These are phyloP conservation scores for Paramecium biaurelia DNA, from an alignment of 73 alveolate species.

Conservation along the genomic window DNA sequence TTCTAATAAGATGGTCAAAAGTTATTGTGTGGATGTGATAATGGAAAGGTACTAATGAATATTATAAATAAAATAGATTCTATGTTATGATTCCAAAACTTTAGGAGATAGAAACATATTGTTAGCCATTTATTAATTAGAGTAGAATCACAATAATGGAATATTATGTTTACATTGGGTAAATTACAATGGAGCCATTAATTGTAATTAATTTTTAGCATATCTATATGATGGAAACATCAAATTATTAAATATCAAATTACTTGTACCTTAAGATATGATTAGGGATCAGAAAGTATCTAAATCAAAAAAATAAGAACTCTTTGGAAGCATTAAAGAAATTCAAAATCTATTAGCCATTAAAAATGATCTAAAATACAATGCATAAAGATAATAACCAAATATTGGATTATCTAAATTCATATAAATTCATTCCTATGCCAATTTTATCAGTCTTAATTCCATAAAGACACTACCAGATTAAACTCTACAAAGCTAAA, in stretches of 20 bases:
- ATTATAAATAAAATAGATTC: not conserved
- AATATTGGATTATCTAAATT: constrained; percentile 3
- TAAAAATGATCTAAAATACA: constrained; percentile 30
- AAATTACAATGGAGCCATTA: constrained; percentile 11
- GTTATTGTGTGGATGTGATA: not conserved
- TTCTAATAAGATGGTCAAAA: constrained; percentile 34
- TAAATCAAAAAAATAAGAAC: constrained; percentile 6
- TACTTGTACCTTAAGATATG: constrained; percentile 46
- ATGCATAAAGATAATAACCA: not conserved
- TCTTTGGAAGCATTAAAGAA: constrained; percentile 18
- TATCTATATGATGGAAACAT: not conserved
- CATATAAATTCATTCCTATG: not conserved
- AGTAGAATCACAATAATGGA: not conserved
- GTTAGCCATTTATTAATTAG: not conserved
- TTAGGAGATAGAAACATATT: constrained; percentile 41
- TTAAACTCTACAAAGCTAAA: not conserved
- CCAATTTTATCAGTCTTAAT: not conserved
- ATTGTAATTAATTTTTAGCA: not conserved
- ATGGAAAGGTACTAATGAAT: not conserved
- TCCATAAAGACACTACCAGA: not conserved
- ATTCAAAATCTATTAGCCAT: not conserved
- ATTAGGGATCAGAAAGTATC: constrained; percentile 7
- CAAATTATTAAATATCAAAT: not conserved
- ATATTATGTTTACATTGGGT: constrained; percentile 33
- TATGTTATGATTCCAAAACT: constrained; percentile 32